Evolutionary conservation across 768 basidiomycete species (phyloP).

Genomic region (Collybia mongolica): DNA sequence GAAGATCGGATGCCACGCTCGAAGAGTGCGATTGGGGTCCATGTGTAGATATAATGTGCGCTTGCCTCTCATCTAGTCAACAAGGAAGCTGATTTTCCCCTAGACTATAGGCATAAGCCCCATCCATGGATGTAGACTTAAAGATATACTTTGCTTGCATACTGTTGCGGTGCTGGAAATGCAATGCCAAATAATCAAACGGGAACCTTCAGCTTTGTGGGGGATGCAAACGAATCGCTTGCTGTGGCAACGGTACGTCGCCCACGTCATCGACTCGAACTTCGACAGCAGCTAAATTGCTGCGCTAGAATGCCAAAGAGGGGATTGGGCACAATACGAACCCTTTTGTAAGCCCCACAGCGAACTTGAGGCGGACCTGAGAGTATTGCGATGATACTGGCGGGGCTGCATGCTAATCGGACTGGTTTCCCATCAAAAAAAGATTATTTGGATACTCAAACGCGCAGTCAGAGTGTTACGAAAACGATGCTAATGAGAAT

Average conservation of each 20-base stretch:
- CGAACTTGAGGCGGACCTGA: not conserved
- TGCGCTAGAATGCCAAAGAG: not conserved
- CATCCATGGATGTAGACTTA: too few species aligned
- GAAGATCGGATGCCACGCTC: too few species aligned
- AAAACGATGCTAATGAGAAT: not conserved
- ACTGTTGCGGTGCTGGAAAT: not conserved
- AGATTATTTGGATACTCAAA: not conserved
- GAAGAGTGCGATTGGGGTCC: too few species aligned
- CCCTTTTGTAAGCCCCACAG: not conserved
- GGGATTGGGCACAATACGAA: not conserved
- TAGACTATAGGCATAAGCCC: too few species aligned
- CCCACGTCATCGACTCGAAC: not conserved
- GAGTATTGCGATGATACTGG: not conserved
- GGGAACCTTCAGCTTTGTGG: not conserved
- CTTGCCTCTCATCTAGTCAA: too few species aligned
- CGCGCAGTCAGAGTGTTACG: not conserved
- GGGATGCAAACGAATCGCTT: not conserved
- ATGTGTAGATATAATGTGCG: too few species aligned
- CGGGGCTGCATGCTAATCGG: not conserved
- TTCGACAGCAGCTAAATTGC: not conserved
- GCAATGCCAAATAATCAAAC: not conserved
- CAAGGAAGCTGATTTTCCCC: too few species aligned
- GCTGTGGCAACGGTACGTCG: not conserved
- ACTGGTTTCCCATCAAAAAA: not conserved
- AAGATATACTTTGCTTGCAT: not conserved